A percentile compares a stretch with the other conserved stretches of the same genome.
Conservation (phyloP, 1,139 yeast genomes). For the Hansenula anomala region DNA sequence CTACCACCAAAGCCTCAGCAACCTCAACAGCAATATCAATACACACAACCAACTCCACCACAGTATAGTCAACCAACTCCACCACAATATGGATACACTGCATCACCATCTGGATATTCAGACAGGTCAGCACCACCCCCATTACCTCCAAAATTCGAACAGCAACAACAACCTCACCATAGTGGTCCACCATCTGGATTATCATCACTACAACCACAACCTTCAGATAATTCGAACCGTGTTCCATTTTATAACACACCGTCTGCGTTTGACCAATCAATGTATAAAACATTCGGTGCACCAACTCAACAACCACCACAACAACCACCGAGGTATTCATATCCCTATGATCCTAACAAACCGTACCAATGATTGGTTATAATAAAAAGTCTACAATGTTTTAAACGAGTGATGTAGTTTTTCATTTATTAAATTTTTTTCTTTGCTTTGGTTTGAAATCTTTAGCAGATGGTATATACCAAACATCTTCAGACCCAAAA, state of each 20-base stretch:
- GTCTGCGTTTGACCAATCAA: constrained; percentile 38
- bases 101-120: neutral
- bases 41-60: constrained; percentile 5
- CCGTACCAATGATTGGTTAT: constrained; percentile 7
- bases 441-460: neutral
- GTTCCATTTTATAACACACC: constrained; percentile 33
- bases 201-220: constrained; percentile 9
- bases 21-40: too few relatives aligned
- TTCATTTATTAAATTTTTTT: constrained; percentile 1
- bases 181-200: constrained; percentile 3
- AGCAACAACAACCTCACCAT: too few relatives aligned
- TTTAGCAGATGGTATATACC: constrained; percentile 19
- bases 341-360: constrained; percentile 16
- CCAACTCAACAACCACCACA: constrained; percentile 3
- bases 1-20: constrained; percentile 7
- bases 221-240: constrained; percentile 6
- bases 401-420: too few relatives aligned
- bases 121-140: constrained; percentile 8
- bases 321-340: constrained; percentile 8
- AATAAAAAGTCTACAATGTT: too few relatives aligned
- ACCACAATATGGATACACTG: too few relatives aligned
- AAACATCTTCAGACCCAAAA: constrained; percentile 40
- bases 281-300: constrained; percentile 28
- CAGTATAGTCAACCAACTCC: constrained; percentile 6
- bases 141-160: constrained; percentile 8